Percentiles rank a stretch among this genome's conserved stretches.
These are phyloP conservation scores for Penicillium goetzii DNA, from an alignment of 495 filamentous ascomycete species.

Conservation along the genomic window DNA sequence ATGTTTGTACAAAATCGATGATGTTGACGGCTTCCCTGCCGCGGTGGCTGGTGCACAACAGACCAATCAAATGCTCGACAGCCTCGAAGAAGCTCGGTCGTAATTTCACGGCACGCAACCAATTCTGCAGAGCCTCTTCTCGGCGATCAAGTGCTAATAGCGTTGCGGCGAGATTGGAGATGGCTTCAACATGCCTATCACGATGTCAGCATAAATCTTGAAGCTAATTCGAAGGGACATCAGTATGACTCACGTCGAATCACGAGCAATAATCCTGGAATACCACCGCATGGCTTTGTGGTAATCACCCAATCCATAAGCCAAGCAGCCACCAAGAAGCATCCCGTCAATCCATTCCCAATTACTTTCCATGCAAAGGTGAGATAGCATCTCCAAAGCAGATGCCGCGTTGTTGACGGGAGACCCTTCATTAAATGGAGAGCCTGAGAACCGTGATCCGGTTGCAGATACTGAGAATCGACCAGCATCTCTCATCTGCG, in stretches of 20 bases:
- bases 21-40: conserved; percentile 85
- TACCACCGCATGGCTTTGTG: conserved; percentile 89
- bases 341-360: conserved; percentile 98
- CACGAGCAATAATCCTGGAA: conserved; percentile 76
- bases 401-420: conserved; percentile 57
- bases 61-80: conserved; percentile 90
- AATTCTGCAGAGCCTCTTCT: conserved; percentile 84
- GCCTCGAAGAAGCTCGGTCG: conserved; percentile 94
- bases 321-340: conserved; percentile 87
- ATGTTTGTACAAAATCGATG: conserved; percentile 85
- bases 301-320: conserved; percentile 90
- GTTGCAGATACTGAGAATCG: conserved; percentile 33
- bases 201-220: conserved; percentile 13
- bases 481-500: conserved; percentile 37
- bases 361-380: conserved; percentile 80
- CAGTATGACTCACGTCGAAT: conserved; percentile 65
- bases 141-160: conserved; percentile 79
- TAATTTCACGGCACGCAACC: conserved; percentile 79
- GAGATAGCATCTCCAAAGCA: conserved; percentile 78
- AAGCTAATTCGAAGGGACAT: neutral
- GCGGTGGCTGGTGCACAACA: conserved; percentile 81
- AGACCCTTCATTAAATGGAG: conserved; percentile 40
- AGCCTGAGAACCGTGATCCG: conserved; percentile 40
- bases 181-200: conserved; percentile 85
- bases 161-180: conserved; percentile 90